Conservation (phyloP, 306 rosid genomes). For the Lotus japonicus region DNA sequence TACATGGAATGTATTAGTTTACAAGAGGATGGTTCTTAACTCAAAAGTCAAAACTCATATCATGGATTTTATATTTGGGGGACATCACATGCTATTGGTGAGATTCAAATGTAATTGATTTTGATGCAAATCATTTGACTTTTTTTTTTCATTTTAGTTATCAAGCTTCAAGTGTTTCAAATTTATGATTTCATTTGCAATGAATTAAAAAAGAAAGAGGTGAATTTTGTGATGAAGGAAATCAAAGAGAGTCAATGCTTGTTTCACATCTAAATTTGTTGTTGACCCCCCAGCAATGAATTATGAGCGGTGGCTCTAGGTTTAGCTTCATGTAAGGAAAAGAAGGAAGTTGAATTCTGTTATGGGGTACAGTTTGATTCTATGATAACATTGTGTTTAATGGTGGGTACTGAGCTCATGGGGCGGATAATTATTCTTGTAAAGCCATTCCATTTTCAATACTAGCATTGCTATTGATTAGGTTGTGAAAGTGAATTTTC, state of each 20-base stretch:
- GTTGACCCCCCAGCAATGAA: not conserved
- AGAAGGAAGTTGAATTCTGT: not conserved
- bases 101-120: not conserved
- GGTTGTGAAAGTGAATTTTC: constrained; percentile 17
- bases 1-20: no score
- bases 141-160: not conserved
- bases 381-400: not conserved
- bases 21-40: no score
- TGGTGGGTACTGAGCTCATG: not conserved
- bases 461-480: not conserved
- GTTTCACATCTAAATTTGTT: not conserved
- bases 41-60: no score
- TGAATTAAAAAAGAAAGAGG: not conserved
- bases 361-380: not conserved
- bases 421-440: no score
- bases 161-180: not conserved
- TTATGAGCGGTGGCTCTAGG: not conserved
- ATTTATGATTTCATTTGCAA: not conserved
- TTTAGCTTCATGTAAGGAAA: not conserved
- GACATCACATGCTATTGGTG: not conserved
- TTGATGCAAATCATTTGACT: no score
- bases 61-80: no score
- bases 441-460: not conserved
- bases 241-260: not conserved
- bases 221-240: not conserved